These are phyloP conservation scores for Beauveria medogensis DNA, from an alignment of 2,329 filamentous ascomycete genomes.

Conservation along the genomic window DNA sequence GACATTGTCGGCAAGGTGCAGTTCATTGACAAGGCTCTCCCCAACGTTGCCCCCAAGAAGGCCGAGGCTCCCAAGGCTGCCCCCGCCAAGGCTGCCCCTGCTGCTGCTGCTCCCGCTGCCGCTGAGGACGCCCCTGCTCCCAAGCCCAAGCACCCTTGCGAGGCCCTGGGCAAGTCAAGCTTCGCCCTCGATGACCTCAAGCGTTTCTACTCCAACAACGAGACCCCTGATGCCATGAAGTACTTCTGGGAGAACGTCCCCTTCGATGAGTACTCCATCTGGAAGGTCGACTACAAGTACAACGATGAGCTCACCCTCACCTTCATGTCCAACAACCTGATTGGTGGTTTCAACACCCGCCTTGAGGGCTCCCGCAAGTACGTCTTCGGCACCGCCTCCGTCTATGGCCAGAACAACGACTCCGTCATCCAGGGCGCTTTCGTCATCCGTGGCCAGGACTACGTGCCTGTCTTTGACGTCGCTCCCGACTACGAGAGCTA, in stretches of 20 bases:
- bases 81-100: slow-evolving; percentile 27
- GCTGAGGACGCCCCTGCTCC: slow-evolving; percentile 43
- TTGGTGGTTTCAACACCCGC: slow-evolving; percentile 95
- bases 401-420: slow-evolving; percentile 84
- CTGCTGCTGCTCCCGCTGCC: slow-evolving; percentile 27
- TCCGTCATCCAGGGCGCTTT: slow-evolving; percentile 90
- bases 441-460: slow-evolving; percentile 86
- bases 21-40: slow-evolving; percentile 73
- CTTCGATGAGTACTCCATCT: slow-evolving; percentile 92
- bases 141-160: slow-evolving; percentile 96
- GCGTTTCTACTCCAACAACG: slow-evolving; percentile 96
- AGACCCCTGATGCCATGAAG: slow-evolving; percentile 76
- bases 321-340: slow-evolving; percentile 99
- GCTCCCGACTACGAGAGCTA: slow-evolving; percentile 97
- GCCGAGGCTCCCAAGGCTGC: slow-evolving; percentile 59
- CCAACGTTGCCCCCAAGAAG: slow-evolving; percentile 67
- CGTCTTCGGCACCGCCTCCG: slow-evolving; percentile 83
- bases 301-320: slow-evolving; percentile 93
- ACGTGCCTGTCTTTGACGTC: slow-evolving; percentile 82
- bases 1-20: slow-evolving; percentile 67
- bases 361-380: slow-evolving; percentile 98
- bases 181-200: slow-evolving; percentile 95
- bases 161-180: slow-evolving; percentile 69
- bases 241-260: slow-evolving; percentile 99
- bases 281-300: slow-evolving; percentile 96